Evolutionary conservation across 352 stramenopile genomes (phyloP), one percentile per base, ranked within the genome.

Genomic region (Pythium pyrilobum): DNA sequence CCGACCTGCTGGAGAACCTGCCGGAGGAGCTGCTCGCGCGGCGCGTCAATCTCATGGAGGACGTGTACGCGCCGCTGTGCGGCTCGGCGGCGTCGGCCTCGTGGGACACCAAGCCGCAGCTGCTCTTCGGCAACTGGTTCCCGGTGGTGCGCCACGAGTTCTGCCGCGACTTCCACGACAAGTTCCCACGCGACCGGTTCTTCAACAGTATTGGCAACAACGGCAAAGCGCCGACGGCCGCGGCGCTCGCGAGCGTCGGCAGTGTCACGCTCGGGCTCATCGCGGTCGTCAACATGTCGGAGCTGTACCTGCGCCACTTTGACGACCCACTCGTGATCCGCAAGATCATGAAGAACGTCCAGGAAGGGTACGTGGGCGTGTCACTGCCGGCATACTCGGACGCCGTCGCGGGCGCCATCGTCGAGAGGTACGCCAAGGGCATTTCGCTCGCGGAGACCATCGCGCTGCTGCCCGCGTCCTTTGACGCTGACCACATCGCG

Each of bases 71-170:
- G 13, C 68, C 68, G 12, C 11, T 77, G 20, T 77, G 65, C 47
- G 62, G 68, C n/a, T 46, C 52, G 0, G 47, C 52, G 7, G 67
- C 52, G 52, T 21, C 54, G n/a, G 21, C n/a, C 5, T 37, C 42
- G 5, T 36, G 12, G 42, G 24, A 2, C 25, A 68, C 65, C 0
- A 13, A 53, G 8, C 38, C 69, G 5, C 69, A 72, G 27, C 45
- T 71, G 18, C 41, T 74, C 11, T 77, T 77, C 41, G 69, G 69
- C 6, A 67, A 67, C 33, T 74, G 63, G 54, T 77, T 77, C 25
- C 69, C 65, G 12, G 23, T 13, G 15, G 71, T 77, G 28, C 53
- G 23, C 13, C 68, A 77, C 40, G 68, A 73, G 11, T 77, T 77
- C 29, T 77, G 68, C 16, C 51, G 54, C 7, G 64, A 77, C n/a